Evolutionary conservation across 805 yeast genomes (phyloP).

Genomic region (Diddensiella caesifluorescens): DNA sequence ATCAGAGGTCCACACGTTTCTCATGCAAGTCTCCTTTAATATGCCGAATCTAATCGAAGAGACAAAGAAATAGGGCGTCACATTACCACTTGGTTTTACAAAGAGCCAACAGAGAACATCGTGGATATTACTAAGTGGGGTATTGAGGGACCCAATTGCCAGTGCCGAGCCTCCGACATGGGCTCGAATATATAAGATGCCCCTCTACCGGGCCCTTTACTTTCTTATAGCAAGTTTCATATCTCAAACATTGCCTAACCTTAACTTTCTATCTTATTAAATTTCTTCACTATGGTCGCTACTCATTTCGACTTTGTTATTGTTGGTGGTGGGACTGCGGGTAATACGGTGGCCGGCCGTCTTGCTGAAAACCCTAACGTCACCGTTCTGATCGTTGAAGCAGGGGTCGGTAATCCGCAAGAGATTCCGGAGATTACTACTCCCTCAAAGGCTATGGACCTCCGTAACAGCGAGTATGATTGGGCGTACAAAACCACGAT

Average conservation of each 20-base stretch:
- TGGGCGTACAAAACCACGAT: constrained; percentile 32
- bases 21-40: too few species aligned
- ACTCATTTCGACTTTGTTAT: constrained; percentile 24
- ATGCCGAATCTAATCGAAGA: too few species aligned
- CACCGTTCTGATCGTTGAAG: constrained; percentile 29
- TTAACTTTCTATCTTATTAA: neutral
- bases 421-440: constrained; percentile 25
- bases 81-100: too few species aligned
- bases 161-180: neutral
- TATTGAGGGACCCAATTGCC: too few species aligned
- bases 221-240: neutral
- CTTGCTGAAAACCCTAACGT: constrained; percentile 32
- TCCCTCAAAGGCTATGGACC: constrained; percentile 28
- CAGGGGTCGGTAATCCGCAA: constrained; percentile 28
- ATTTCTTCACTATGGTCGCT: neutral
- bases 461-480: constrained; percentile 30
- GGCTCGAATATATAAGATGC: neutral
- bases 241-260: neutral
- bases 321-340: constrained; percentile 33
- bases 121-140: too few species aligned
- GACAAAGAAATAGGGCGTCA: too few species aligned
- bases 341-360: constrained; percentile 32
- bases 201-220: neutral
- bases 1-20: too few species aligned
- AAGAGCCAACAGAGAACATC: too few species aligned